Evolutionary conservation across 768 basidiomycete genomes (phyloP), one percentile per base, ranked within the genome.

Genomic region (Podaxis pistillaris): DNA sequence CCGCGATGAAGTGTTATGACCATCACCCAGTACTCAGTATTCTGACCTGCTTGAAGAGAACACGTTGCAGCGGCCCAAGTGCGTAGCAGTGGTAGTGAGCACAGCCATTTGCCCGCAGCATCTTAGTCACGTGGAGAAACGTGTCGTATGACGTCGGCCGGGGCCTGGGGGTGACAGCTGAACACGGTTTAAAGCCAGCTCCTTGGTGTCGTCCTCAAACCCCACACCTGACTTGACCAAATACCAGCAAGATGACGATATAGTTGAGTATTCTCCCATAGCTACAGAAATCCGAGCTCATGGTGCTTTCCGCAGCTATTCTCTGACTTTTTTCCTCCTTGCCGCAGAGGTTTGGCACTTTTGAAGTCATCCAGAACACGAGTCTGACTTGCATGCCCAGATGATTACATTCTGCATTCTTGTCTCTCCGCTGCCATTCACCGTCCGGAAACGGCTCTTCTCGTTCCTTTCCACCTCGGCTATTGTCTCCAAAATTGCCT

Each of bases 341-440:
- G 88, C 89, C 46, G 81, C 89, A 55, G 92, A 94, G 81, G 87
- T 82, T 60, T 62, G 71, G 51, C 28, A 1, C 33, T 15, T 5
- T 55, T 19, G 30, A 12, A 26, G n/a, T 9, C 17, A 28, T 46
- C 44, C 44, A 41, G 22, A 38, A 51, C 12, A 1, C 28, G 41
- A 64, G 30, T 53, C 28, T 24, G 28, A 38, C n/a, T 22, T 8
- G 28, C 49, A 1, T 60, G 24, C 12, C 47, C 30, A 89, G 84
- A 93, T 94, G 91, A 80, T 75, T 63, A 91, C 93, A 44, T 96
- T 96, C 79, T 91, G 89, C 68, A 46, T 91, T 65, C 84, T 97
- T 65, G 91, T 96, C 58, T 79, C 87, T 8, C 94, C 94, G 2
- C 80, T 96, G n/a, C 94, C 94, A 1, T 89, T 92, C 74, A 73